Evolutionary conservation across 108 stramenopile species (phyloP).

Genomic region (Schizochytrium sp.): DNA sequence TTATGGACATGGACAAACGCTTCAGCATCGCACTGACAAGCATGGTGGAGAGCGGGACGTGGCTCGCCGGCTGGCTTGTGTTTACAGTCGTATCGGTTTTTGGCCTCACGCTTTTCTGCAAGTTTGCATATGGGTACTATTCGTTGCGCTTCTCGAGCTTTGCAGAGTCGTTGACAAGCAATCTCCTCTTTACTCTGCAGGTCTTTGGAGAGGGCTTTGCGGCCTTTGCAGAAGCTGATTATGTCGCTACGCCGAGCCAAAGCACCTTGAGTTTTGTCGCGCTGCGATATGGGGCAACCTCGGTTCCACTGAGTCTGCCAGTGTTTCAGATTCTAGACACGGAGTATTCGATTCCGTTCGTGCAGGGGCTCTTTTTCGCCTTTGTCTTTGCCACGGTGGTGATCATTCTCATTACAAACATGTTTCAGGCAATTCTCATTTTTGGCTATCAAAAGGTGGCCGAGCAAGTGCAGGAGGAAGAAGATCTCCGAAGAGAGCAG

Average conservation of each 20-base stretch:
- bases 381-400: background rate
- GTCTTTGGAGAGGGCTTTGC: background rate
- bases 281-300: background rate
- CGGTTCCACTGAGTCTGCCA: background rate
- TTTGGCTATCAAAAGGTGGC: background rate
- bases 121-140: background rate
- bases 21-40: background rate
- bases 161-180: background rate
- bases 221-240: background rate
- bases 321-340: background rate
- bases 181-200: background rate
- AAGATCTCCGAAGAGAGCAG: background rate
- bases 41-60: background rate
- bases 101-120: background rate
- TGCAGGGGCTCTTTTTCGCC: background rate
- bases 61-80: background rate
- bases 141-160: background rate
- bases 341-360: background rate
- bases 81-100: background rate
- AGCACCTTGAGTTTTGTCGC: background rate
- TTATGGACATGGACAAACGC: background rate
- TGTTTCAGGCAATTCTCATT: background rate
- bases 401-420: background rate
- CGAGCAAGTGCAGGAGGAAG: background rate
- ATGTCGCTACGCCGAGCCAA: background rate